A percentile compares a stretch with the other conserved stretches of the same genome.
phyloP scores from a whole-genome alignment of 1,284 basidiomycete species.

The Coniophora puteana region DNA sequence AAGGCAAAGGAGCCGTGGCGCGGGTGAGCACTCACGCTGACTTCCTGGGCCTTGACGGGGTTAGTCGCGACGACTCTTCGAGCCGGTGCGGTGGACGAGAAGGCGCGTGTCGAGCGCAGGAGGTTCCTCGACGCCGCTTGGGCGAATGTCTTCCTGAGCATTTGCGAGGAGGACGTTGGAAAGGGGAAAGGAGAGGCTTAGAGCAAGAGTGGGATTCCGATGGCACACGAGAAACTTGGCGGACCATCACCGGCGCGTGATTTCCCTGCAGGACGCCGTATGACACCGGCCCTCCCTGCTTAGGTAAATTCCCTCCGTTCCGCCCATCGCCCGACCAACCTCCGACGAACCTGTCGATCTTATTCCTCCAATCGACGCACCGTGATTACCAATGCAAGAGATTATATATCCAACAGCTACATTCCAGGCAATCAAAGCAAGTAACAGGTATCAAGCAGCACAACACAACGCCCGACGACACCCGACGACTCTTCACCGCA shows the following conservation, averaged over 20 bases:
- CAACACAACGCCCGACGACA: not conserved
- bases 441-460: not conserved
- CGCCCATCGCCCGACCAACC: constrained; percentile 3
- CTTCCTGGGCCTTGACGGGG: constrained; percentile 82
- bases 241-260: constrained; percentile 13
- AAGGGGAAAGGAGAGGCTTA: constrained; percentile 1
- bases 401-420: not conserved
- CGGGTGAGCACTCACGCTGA: constrained; percentile 47
- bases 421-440: not conserved
- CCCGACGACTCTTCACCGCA: constrained; percentile 24
- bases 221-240: constrained; percentile 13
- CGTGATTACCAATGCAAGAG: constrained; percentile 4
- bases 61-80: constrained; percentile 69
- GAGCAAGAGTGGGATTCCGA: constrained; percentile 10
- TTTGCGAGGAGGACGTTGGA: constrained; percentile 10
- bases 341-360: too few species aligned
- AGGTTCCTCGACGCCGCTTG: constrained; percentile 39
- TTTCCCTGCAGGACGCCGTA: constrained; percentile 16
- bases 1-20: constrained; percentile 13
- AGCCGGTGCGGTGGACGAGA: constrained; percentile 57
- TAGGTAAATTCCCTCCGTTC: constrained; percentile 5
- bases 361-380: constrained; percentile 2
- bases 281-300: constrained; percentile 3
- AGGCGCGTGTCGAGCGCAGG: constrained; percentile 47
- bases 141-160: constrained; percentile 27